Evolutionary conservation across 148 eudicot genomes (phyloP).

Genomic region (Diospyros kaki): DNA sequence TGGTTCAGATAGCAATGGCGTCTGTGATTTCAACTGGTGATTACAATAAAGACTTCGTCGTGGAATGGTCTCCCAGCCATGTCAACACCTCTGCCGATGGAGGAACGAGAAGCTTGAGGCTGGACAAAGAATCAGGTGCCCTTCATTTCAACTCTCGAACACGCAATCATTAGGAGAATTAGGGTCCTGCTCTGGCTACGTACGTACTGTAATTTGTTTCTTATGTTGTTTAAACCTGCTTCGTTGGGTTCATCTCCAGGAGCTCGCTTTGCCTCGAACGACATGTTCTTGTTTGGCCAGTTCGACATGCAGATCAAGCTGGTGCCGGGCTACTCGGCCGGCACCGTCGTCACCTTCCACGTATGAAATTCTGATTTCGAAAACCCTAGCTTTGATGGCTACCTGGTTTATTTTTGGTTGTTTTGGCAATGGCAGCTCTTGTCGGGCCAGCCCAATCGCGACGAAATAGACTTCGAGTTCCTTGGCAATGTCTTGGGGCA

Average conservation of each 20-base stretch:
- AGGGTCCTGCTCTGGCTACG: too few species aligned
- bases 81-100: conserved; percentile 82
- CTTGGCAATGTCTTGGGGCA: conserved; percentile 63
- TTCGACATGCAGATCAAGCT: conserved; percentile 85
- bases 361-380: conserved; percentile 31
- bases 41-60: conserved; percentile 70
- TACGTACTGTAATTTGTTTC: background rate
- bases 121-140: conserved; percentile 70
- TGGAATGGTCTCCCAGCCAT: conserved; percentile 73
- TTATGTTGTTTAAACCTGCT: background rate
- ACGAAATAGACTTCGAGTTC: conserved; percentile 77
- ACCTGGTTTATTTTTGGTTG: background rate
- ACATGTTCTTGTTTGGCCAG: conserved; percentile 78
- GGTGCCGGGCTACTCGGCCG: conserved; percentile 71
- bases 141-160: background rate
- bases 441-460: conserved; percentile 61
- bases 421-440: conserved; percentile 37
- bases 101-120: conserved; percentile 45
- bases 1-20: conserved; percentile 28
- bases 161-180: background rate
- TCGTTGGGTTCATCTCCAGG: conserved; percentile 28
- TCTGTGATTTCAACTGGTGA: conserved; percentile 69
- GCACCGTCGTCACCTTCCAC: conserved; percentile 81
- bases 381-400: background rate
- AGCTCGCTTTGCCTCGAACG: conserved; percentile 70